phyloP scores from a whole-genome alignment of 768 basidiomycete genomes.

The Collybia mongolica region DNA sequence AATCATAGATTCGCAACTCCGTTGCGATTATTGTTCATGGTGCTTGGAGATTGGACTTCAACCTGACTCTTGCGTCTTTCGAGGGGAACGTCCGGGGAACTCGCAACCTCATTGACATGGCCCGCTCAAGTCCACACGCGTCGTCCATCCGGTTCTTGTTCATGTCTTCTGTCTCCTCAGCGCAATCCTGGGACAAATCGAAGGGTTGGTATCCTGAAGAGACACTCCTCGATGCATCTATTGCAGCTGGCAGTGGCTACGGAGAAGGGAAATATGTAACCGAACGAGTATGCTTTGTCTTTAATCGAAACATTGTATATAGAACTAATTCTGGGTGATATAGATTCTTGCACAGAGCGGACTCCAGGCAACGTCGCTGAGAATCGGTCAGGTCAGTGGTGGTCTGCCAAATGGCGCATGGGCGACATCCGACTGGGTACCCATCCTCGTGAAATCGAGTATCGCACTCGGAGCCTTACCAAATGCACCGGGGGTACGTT shows the following conservation, averaged over 20 bases:
- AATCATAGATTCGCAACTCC: constrained; percentile 25
- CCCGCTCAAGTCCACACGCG: constrained; percentile 21
- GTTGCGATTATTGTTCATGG: constrained; percentile 38
- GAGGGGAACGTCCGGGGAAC: constrained; percentile 47
- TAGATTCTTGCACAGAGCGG: constrained; percentile 38
- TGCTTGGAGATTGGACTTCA: constrained; percentile 46
- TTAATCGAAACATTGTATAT: not conserved
- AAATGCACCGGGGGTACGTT: constrained; percentile 29
- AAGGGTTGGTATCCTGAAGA: constrained; percentile 34
- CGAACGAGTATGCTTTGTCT: constrained; percentile 28
- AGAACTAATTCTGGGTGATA: not conserved
- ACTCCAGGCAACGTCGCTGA: constrained; percentile 31
- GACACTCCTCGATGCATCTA: constrained; percentile 23
- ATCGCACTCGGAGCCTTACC: constrained; percentile 26
- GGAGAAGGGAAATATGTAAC: constrained; percentile 44
- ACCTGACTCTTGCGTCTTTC: constrained; percentile 47
- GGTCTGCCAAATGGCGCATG: constrained; percentile 38
- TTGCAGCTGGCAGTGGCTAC: constrained; percentile 42
- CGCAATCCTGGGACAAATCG: constrained; percentile 24
- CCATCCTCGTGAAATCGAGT: constrained; percentile 36
- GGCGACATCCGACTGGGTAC: constrained; percentile 46
- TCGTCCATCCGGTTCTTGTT: constrained; percentile 32
- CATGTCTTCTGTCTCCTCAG: constrained; percentile 38
- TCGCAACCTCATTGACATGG: constrained; percentile 44
- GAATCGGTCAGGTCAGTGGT: constrained; percentile 47